These are phyloP conservation scores for Carex parvula DNA, from an alignment of 176 grass and related monocot genomes.

Conservation along the genomic window DNA sequence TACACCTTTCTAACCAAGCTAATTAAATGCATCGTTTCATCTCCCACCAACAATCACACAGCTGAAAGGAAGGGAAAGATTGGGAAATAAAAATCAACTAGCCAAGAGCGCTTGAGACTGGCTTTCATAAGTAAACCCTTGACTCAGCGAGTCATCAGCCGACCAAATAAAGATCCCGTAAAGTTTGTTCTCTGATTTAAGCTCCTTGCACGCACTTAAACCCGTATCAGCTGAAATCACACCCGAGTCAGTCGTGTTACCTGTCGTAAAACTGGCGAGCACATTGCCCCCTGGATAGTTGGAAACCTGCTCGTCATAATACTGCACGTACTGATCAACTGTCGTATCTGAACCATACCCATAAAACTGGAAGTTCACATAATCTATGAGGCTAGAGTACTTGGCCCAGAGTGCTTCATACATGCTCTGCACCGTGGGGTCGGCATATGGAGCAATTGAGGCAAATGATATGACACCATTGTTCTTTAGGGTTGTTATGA, in stretches of 20 bases:
- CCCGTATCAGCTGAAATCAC: conserved; percentile 37
- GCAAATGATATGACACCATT: conserved; percentile 60
- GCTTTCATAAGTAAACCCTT: conserved; percentile 64
- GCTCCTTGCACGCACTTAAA: conserved; percentile 39
- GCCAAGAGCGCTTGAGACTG: conserved; percentile 49
- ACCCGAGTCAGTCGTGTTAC: conserved; percentile 19
- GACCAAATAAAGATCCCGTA: conserved; percentile 77
- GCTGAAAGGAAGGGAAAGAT: background rate
- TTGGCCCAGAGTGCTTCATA: conserved; percentile 53
- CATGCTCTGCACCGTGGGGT: conserved; percentile 48
- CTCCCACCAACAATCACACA: background rate
- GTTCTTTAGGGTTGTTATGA: conserved; percentile 50
- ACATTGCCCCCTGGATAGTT: conserved; percentile 64
- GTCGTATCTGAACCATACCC: conserved; percentile 47
- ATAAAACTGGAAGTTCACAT: conserved; percentile 93
- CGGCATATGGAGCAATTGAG: conserved; percentile 58
- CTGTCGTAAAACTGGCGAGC: conserved; percentile 72
- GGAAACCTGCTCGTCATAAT: conserved; percentile 41
- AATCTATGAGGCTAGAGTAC: conserved; percentile 49
- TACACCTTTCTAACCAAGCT: background rate
- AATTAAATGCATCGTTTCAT: background rate
- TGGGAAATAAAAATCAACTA: conserved; percentile 2
- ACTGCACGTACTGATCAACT: conserved; percentile 37
- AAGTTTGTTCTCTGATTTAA: conserved; percentile 55
- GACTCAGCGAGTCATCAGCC: conserved; percentile 45